phyloP scores from a whole-genome alignment of 2,329 filamentous ascomycete genomes.

The Cryphonectria nitschkei region DNA sequence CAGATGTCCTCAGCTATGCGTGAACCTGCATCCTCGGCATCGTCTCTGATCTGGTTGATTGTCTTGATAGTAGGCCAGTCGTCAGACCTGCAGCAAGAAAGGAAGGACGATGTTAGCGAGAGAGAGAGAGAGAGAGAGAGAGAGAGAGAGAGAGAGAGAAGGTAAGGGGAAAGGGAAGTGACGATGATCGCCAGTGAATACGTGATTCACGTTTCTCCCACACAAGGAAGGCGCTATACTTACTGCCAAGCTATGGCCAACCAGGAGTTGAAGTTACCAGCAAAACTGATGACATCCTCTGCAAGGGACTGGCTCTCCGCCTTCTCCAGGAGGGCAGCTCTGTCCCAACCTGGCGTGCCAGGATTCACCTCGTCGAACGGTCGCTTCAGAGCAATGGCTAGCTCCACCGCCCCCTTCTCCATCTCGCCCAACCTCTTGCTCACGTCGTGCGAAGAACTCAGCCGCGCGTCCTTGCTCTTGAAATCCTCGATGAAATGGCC shows the following conservation, averaged over 20 bases:
- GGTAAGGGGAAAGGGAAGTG: no score
- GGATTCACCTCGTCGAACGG: neutral
- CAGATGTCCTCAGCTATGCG: neutral
- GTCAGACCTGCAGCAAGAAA: neutral
- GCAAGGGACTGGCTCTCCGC: neutral
- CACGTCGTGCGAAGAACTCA: neutral
- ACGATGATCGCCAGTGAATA: neutral
- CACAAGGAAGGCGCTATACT: neutral
- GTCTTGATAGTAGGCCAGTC: constrained; percentile 1
- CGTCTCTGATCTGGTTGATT: neutral
- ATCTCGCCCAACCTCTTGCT: neutral
- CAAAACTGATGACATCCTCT: neutral
- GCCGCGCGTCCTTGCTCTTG: neutral
- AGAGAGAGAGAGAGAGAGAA: no score
- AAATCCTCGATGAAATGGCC: neutral
- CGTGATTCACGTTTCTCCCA: neutral
- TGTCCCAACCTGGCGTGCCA: neutral
- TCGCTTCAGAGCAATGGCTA: neutral
- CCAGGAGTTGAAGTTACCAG: neutral
- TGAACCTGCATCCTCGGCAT: constrained; percentile 1
- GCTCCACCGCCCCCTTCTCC: neutral
- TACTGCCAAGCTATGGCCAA: neutral
- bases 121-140: no score
- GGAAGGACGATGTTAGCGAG: neutral
- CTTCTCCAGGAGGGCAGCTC: neutral